A percentile compares a stretch with the other conserved stretches of the same genome.
Evolutionary conservation across 805 yeast species (phyloP).

Genomic region (Candida koratica): DNA sequence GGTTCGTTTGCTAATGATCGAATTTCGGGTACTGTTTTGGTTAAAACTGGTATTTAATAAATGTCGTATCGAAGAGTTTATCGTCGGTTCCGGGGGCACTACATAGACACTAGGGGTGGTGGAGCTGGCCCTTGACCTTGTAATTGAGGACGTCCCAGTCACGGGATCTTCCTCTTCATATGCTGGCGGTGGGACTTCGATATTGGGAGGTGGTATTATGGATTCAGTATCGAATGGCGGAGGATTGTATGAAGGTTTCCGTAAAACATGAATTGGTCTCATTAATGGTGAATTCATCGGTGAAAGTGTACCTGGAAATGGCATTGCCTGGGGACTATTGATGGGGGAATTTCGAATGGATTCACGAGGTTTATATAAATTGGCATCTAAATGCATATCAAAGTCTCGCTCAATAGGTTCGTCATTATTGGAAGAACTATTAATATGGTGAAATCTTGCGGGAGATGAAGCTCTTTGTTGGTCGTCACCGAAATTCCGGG

Average conservation of each 20-base stretch:
- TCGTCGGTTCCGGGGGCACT: neutral
- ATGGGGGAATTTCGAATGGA: slow-evolving; percentile 34
- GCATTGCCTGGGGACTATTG: slow-evolving; percentile 63
- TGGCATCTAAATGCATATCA: slow-evolving; percentile 41
- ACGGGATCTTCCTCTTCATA: slow-evolving; percentile 20
- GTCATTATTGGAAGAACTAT: slow-evolving; percentile 23
- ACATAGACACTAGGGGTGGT: neutral
- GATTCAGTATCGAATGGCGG: slow-evolving; percentile 50
- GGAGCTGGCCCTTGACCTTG: slow-evolving; percentile 1
- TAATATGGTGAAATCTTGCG: slow-evolving; percentile 26
- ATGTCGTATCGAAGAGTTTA: slow-evolving; percentile 10
- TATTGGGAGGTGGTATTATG: slow-evolving; percentile 16
- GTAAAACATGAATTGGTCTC: slow-evolving; percentile 51
- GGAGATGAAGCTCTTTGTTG: slow-evolving; percentile 1
- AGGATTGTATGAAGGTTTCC: slow-evolving; percentile 57
- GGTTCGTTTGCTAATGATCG: slow-evolving; percentile 12
- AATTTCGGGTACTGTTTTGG: slow-evolving; percentile 2
- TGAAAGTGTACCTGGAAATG: slow-evolving; percentile 41
- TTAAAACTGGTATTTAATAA: slow-evolving; percentile 13
- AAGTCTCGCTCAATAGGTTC: slow-evolving; percentile 35
- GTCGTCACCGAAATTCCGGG: slow-evolving; percentile 1
- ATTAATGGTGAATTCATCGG: slow-evolving; percentile 35
- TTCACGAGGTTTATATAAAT: slow-evolving; percentile 51
- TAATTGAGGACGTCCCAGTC: neutral
- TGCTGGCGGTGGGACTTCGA: slow-evolving; percentile 27